Conservation (phyloP, 345 rosid species). For the Citropsis articulata region DNA sequence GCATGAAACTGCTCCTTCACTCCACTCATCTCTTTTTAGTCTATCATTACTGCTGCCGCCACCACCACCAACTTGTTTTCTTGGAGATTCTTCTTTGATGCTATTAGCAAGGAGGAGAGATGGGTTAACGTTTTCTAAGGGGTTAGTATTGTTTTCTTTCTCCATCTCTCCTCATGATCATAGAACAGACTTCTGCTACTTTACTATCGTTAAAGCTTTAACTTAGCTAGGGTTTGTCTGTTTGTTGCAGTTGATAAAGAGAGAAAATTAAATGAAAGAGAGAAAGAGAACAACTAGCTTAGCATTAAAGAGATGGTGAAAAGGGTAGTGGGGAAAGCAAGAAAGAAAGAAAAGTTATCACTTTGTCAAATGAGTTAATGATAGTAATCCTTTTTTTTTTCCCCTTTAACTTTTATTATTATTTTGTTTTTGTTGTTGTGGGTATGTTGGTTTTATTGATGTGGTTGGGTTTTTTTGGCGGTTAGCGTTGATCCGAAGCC, state of each 20-base stretch:
- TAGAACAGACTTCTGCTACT: neutral
- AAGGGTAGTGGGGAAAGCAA: neutral
- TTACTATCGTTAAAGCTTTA: no score
- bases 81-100: conserved; percentile 36
- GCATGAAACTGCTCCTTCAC: conserved; percentile 90
- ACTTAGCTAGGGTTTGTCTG: neutral
- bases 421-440: conserved; percentile 6
- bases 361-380: conserved; percentile 47
- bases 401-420: neutral
- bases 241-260: neutral
- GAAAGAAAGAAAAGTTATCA: conserved; percentile 14
- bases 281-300: conserved; percentile 32
- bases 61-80: conserved; percentile 21
- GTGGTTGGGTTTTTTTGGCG: conserved; percentile 55
- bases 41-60: conserved; percentile 43
- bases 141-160: conserved; percentile 38
- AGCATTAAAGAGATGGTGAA: conserved; percentile 21
- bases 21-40: conserved; percentile 93
- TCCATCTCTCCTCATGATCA: conserved; percentile 64
- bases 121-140: conserved; percentile 25
- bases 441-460: conserved; percentile 19
- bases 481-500: conserved; percentile 96
- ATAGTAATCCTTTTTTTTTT: conserved; percentile 31
- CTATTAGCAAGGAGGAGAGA: conserved; percentile 30
- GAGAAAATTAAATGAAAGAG: neutral